Evolutionary conservation across 805 yeast genomes (phyloP), one percentile per base, ranked within the genome.

Genomic region (Zygosaccharomyces pseudorouxii): DNA sequence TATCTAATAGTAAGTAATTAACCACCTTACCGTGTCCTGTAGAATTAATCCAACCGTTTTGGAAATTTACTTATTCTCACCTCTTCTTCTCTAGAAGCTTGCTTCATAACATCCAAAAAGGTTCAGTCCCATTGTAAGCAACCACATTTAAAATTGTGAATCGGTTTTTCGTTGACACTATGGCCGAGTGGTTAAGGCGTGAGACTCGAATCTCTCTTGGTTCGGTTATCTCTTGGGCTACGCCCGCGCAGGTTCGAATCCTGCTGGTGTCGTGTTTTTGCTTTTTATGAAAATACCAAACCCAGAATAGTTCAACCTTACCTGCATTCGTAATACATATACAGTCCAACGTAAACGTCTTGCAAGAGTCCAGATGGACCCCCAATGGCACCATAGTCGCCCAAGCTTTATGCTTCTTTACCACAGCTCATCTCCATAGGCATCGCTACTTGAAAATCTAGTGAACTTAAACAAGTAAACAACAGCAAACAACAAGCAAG

Each of bases 201-300:
- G 71, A 79, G 84, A 77, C 81, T 80, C 83, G 81, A 80, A 81
- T 74, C 62, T 31, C 45, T 25, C 22, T 14, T 27, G 37, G 36
- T 52, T 57, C 59, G 63, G 71, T 52, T 58, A 72, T 72, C 83
- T 79, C 72, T 76, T 80, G 84, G 83, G 84, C 77, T 78, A 73
- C 75, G 79, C 84, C 83, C 84, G 83, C 85, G 83, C 82, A 76
- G 84, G 85, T 80, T 80, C 84, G 80, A 80, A 76, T 80, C 84
- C 85, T 79, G 83, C 82, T 76, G 82, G 78, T 79, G 82, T 78
- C 85, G 84, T n/a, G n/a, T n/a, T n/a, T n/a, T n/a, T n/a, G n/a
- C n/a, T n/a, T n/a, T n/a, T n/a, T n/a, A n/a, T n/a, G n/a, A n/a
- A n/a, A n/a, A n/a, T n/a, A n/a, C n/a, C n/a, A n/a, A n/a, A n/a